A percentile compares a stretch with the other conserved stretches of the same genome.
These are phyloP conservation scores for Clausena lansium DNA, from an alignment of 345 rosid genomes.

Conservation along the genomic window DNA sequence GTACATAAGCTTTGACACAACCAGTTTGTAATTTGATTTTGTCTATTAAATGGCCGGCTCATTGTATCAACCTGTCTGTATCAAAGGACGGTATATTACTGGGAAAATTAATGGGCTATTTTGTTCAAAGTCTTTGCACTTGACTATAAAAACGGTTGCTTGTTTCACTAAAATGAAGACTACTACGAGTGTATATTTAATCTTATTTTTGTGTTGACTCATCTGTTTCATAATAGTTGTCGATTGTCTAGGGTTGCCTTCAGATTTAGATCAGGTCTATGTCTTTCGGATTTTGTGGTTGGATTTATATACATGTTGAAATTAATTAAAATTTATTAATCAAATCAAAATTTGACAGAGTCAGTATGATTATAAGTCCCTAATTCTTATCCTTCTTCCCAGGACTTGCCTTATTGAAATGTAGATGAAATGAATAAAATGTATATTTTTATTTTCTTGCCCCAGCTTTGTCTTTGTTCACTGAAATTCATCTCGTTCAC, in stretches of 20 bases:
- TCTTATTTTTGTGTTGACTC: not conserved
- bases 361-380: not conserved
- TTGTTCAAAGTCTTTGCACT: not conserved
- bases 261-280: not conserved
- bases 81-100: not conserved
- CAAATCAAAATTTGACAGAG: not conserved
- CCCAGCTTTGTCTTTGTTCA: not conserved
- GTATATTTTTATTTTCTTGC: not conserved
- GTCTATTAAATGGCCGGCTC: not conserved
- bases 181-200: not conserved
- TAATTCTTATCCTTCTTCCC: not conserved
- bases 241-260: not conserved
- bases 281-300: slow-evolving; percentile 2
- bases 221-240: not conserved
- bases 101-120: not conserved
- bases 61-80: not conserved
- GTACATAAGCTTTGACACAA: not conserved
- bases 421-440: not conserved
- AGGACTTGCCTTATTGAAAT: not conserved
- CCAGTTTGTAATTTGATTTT: not conserved
- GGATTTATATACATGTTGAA: not conserved
- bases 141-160: not conserved
- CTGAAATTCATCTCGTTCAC: not conserved
- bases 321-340: too few relatives aligned
- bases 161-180: not conserved